Percentiles rank a stretch among this genome's conserved stretches.
These are phyloP conservation scores for Pleurotus tuoliensis DNA, from an alignment of 768 basidiomycete genomes.

Conservation along the genomic window DNA sequence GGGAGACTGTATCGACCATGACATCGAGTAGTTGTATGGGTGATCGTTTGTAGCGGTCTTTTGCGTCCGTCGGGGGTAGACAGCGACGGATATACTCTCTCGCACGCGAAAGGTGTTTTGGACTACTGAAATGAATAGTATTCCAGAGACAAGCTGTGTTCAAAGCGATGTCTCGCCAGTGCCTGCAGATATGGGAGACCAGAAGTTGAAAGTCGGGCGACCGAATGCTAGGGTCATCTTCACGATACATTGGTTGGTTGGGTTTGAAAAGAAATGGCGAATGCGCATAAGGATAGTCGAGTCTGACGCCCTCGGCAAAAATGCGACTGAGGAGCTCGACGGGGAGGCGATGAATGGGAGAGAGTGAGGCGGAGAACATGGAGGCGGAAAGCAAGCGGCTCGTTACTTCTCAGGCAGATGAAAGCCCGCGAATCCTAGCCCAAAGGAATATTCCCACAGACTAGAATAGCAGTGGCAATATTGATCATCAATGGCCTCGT, in stretches of 20 bases:
- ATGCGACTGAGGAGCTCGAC: slow-evolving; percentile 57
- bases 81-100: slow-evolving; percentile 38
- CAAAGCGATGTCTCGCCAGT: slow-evolving; percentile 55
- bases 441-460: too few species aligned
- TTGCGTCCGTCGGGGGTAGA: not conserved
- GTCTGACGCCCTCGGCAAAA: slow-evolving; percentile 48
- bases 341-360: slow-evolving; percentile 44
- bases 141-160: slow-evolving; percentile 51
- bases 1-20: slow-evolving; percentile 52
- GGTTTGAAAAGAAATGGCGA: slow-evolving; percentile 51
- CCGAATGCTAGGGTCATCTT: slow-evolving; percentile 33
- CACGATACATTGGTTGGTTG: slow-evolving; percentile 20
- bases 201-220: slow-evolving; percentile 48
- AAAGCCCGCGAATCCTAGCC: slow-evolving; percentile 1
- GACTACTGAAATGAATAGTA: slow-evolving; percentile 49
- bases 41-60: not conserved
- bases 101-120: slow-evolving; percentile 46
- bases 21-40: slow-evolving; percentile 40
- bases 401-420: slow-evolving; percentile 3
- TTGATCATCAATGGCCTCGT: not conserved
- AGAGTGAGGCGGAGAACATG: slow-evolving; percentile 19
- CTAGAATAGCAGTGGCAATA: not conserved
- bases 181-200: slow-evolving; percentile 54
- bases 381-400: not conserved
- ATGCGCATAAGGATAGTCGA: slow-evolving; percentile 38